Evolutionary conservation across 768 basidiomycete genomes (phyloP), one percentile per base, ranked within the genome.

Genomic region (Lanmaoa rubissima): DNA sequence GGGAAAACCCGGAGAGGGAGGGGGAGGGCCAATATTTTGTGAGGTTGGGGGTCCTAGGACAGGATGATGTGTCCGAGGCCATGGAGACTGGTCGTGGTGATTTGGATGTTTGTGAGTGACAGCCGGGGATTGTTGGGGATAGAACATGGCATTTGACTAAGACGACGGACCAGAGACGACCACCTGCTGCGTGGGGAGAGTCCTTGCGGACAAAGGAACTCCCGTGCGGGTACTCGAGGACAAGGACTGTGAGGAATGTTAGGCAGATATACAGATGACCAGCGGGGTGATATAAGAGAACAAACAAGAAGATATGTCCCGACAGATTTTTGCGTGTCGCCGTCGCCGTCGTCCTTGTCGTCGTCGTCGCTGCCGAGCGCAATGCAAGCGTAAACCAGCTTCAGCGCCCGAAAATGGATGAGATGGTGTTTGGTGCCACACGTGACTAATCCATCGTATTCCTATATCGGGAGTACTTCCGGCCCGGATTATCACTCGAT

Each of bases 111-210:
- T 90, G 78, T 88, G 88, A 61, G 80, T 76, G 68, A 91, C 85
- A 68, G 84, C 87, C 68, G 90, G 89, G 62, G 90, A 90, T 73
- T 89, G 88, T 70, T 90, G 88, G 67, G 88, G 80, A 74, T 88
- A 92, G 77, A 89, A 92, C 88, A 92, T 92, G 59, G 78, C 79
- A 79, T 80, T 72, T 72, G 75, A 64, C 61, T 13, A 31, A 7
- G 35, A 31, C 16, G 54, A 54, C 45, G 48, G 50, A 43, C 54
- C 28, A 50, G 50, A 11, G 51, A 53, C 44, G 48, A 44, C 55
- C 35, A 42, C 40, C 52, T 47, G 49, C 26, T 42, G 52, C 19
- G 28, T 34, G 51, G 38, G 17, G 24, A 46, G 60, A 55, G 53
- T 41, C 57, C 65, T 36, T 32, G 40, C 12, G 45, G 40, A 59